Evolutionary conservation across 2,329 filamentous ascomycete genomes (phyloP).

Genomic region (Cladosporium sp.): DNA sequence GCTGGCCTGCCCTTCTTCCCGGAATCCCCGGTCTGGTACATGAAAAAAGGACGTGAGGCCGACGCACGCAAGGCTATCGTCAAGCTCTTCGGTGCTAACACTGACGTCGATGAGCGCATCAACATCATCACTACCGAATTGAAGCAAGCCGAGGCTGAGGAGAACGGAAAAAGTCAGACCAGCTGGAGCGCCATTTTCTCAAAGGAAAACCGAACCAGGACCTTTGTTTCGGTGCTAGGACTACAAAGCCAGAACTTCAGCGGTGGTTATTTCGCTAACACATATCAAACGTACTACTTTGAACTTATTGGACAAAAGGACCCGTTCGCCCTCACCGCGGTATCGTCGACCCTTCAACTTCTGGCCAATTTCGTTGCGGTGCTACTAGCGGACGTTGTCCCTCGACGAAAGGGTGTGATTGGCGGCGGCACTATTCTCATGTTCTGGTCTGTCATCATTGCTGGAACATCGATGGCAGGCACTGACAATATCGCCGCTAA

Average conservation of each 20-base stretch:
- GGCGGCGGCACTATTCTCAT: slow-evolving; percentile 22
- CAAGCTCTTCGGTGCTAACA: slow-evolving; percentile 20
- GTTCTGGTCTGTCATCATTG: slow-evolving; percentile 24
- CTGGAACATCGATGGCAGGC: slow-evolving; percentile 20
- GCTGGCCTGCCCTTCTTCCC: slow-evolving; percentile 54
- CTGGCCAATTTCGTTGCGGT: slow-evolving; percentile 23
- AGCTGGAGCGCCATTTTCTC: slow-evolving; percentile 25
- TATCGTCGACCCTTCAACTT: slow-evolving; percentile 23
- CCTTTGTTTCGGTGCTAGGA: slow-evolving; percentile 23
- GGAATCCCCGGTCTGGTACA: slow-evolving; percentile 83
- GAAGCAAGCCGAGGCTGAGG: slow-evolving; percentile 19
- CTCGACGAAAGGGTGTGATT: slow-evolving; percentile 22
- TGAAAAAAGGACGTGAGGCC: slow-evolving; percentile 59
- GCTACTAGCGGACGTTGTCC: slow-evolving; percentile 19
- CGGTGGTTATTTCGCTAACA: slow-evolving; percentile 21
- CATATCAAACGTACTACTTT: slow-evolving; percentile 23
- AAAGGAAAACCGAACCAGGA: slow-evolving; percentile 24
- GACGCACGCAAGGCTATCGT: slow-evolving; percentile 51
- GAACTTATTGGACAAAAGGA: slow-evolving; percentile 23
- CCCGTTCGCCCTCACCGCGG: slow-evolving; percentile 22
- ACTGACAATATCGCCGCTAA: slow-evolving; percentile 21
- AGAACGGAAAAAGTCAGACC: slow-evolving; percentile 22
- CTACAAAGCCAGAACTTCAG: slow-evolving; percentile 24
- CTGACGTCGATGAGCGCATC: slow-evolving; percentile 19
- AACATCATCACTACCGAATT: slow-evolving; percentile 20